A percentile compares a stretch with the other conserved stretches of the same genome.
Evolutionary conservation across 768 basidiomycete genomes (phyloP).

Genomic region (Termitomyces titanicus): DNA sequence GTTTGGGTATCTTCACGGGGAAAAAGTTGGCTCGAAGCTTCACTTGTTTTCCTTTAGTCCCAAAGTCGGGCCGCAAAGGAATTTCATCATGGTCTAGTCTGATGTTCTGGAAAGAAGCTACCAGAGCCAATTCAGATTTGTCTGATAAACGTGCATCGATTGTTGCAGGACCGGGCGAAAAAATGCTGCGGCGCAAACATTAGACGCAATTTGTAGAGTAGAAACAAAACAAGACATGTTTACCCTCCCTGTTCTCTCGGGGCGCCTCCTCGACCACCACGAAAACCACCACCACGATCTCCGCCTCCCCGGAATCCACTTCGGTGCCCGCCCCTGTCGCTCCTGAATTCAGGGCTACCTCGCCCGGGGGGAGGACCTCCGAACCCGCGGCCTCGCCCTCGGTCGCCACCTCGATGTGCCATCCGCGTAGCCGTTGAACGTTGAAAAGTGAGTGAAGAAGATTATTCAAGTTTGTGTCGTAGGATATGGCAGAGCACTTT

Average conservation of each 20-base stretch:
- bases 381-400: constrained; percentile 35
- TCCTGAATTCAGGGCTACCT: constrained; percentile 21
- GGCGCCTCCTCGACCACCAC: constrained; percentile 25
- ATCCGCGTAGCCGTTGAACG: not conserved
- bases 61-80: constrained; percentile 58
- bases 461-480: no score
- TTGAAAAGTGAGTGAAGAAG: no score
- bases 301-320: constrained; percentile 10
- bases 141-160: constrained; percentile 42
- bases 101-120: constrained; percentile 32
- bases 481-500: constrained; percentile 11
- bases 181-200: constrained; percentile 32
- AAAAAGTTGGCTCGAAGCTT: constrained; percentile 69
- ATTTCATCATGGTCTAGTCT: constrained; percentile 35
- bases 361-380: constrained; percentile 27
- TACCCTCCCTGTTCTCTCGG: constrained; percentile 37
- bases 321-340: constrained; percentile 28
- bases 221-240: not conserved
- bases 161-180: constrained; percentile 31
- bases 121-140: constrained; percentile 37
- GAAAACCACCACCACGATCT: constrained; percentile 9
- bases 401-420: constrained; percentile 22
- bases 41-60: constrained; percentile 43
- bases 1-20: constrained; percentile 48
- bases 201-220: not conserved